Percentiles rank a stretch among this genome's conserved stretches.
phyloP scores from a whole-genome alignment of 2,329 filamentous ascomycete genomes.

The Clonostachys rhizophaga region DNA sequence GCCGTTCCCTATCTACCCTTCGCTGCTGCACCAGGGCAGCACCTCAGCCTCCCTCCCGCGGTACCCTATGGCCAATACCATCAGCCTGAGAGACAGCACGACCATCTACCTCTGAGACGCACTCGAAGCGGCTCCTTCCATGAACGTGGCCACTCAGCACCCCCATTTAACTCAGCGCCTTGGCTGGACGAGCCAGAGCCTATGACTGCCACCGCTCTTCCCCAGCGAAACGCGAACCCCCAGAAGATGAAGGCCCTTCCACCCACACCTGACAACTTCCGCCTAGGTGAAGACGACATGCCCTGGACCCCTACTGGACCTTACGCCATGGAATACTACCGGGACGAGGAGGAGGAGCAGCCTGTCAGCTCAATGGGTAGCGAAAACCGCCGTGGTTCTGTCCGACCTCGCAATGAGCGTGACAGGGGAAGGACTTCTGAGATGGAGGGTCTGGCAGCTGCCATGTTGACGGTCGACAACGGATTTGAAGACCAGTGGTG shows the following conservation, averaged over 20 bases:
- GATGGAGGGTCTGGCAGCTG: conserved; percentile 43
- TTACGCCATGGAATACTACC: conserved; percentile 8
- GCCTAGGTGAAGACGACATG: conserved; percentile 39
- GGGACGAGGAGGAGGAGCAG: no score
- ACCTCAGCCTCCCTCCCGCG: background rate
- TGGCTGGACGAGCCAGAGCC: conserved; percentile 35
- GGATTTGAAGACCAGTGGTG: conserved; percentile 56
- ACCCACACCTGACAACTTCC: conserved; percentile 20
- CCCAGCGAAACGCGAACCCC: conserved; percentile 10
- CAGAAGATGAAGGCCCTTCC: conserved; percentile 38
- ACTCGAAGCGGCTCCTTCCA: conserved; percentile 20
- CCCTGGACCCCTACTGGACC: conserved; percentile 32
- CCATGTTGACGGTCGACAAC: conserved; percentile 53
- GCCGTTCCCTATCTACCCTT: background rate
- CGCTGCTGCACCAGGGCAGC: background rate
- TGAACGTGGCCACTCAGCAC: conserved; percentile 43
- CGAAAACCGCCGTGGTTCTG: background rate
- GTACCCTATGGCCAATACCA: background rate
- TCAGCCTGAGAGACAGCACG: background rate
- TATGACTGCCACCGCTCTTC: conserved; percentile 17
- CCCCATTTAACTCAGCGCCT: conserved; percentile 39
- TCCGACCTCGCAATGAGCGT: conserved; percentile 14
- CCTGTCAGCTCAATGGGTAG: no score
- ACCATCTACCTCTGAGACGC: conserved; percentile 1
- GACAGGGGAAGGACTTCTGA: conserved; percentile 20